Evolutionary conservation across 2,329 filamentous ascomycete species (phyloP).

Genomic region (Nemania sp.): DNA sequence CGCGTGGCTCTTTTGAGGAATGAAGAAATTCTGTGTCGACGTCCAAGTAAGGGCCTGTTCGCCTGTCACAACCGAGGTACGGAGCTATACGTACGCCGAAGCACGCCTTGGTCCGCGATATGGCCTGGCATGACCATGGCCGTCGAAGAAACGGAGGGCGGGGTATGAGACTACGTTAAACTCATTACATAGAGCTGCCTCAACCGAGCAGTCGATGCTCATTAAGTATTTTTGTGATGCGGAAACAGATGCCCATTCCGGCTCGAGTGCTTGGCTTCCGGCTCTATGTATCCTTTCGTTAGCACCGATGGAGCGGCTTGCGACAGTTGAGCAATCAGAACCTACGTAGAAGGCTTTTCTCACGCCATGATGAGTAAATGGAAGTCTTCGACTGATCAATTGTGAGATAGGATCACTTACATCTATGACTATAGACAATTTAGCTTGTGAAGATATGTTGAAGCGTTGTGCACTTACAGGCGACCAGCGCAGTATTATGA

Average conservation of each 20-base stretch:
- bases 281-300: constrained; percentile 34
- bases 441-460: not conserved
- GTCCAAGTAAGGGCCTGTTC: not conserved
- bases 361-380: not conserved
- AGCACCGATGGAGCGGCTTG: not conserved
- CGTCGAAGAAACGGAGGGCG: constrained; percentile 48
- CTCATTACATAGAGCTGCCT: constrained; percentile 45
- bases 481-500: constrained; percentile 35
- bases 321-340: not conserved
- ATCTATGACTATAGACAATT: constrained; percentile 26
- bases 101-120: constrained; percentile 51
- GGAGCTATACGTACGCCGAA: constrained; percentile 38
- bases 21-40: constrained; percentile 38
- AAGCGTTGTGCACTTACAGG: constrained; percentile 33
- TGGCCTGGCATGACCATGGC: constrained; percentile 39
- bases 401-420: constrained; percentile 19
- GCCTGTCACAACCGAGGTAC: not conserved
- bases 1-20: constrained; percentile 37
- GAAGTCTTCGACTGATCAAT: not conserved
- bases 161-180: constrained; percentile 50
- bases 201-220: constrained; percentile 47
- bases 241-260: constrained; percentile 40
- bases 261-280: constrained; percentile 40
- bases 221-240: constrained; percentile 28
- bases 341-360: constrained; percentile 36